These are phyloP conservation scores for Cercophora samala DNA, from an alignment of 495 filamentous ascomycete species.

Conservation along the genomic window DNA sequence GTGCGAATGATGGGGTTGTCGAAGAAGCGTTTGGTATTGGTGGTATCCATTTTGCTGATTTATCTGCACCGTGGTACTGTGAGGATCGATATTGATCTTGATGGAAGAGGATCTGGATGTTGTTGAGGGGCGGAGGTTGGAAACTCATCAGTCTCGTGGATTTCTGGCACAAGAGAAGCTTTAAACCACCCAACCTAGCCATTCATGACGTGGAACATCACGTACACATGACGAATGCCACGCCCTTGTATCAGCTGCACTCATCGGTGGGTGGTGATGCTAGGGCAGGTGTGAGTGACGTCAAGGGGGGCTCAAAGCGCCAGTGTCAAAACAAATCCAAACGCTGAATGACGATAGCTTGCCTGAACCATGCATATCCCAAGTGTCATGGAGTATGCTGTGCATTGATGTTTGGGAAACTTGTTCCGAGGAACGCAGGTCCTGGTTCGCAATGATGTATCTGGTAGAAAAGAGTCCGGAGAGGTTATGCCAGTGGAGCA, in stretches of 20 bases:
- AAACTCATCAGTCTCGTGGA: not conserved
- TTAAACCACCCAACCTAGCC: not conserved
- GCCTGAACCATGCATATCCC: not conserved
- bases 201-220: not conserved
- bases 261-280: not conserved
- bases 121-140: not conserved
- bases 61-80: not conserved
- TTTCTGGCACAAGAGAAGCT: not conserved
- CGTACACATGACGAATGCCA: not conserved
- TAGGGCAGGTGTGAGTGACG: not conserved
- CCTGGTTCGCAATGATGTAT: too few species aligned
- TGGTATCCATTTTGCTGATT: slow-evolving; percentile 14
- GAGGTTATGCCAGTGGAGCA: too few species aligned
- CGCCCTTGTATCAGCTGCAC: not conserved
- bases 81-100: not conserved
- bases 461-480: too few species aligned
- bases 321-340: not conserved
- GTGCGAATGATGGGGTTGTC: slow-evolving; percentile 18
- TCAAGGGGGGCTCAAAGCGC: slow-evolving; percentile 2
- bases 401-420: not conserved
- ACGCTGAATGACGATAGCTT: not conserved
- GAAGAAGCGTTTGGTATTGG: slow-evolving; percentile 9
- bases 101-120: not conserved
- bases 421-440: not conserved
- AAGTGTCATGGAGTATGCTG: not conserved